Base-by-base conservation (phyloP, 306 rosid species). In the Myrica gale region DNA sequence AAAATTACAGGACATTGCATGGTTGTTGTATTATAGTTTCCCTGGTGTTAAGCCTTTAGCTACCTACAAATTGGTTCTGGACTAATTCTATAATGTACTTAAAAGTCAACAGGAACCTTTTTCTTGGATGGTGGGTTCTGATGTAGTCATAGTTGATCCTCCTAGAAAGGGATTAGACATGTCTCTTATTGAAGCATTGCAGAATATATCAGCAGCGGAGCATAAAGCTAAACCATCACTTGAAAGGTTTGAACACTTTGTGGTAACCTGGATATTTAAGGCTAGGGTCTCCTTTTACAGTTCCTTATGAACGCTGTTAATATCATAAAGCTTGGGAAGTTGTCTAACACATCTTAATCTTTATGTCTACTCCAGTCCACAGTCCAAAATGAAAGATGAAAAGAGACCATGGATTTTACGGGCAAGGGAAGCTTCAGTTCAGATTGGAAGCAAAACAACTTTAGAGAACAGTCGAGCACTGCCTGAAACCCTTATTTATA, bases 351-450 rank as follows among this genome's bases (percentile, higher is more conserved):
- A 15, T 6, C 85, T 47, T 70, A 62, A 47, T 74, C 32, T 71
- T 19, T 6, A 62, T 45, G 72, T 76, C 73, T 70, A 74, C 79
- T 82, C 77, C 92, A 95, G 96, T 75, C 74, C 90, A 73, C 78
- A 54, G 74, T 75, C 89, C 57, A 79, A 74, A 68, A 82, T 26
- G 69, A 91, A 88, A 79, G 96, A 90, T 81, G 98, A 94, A 88
- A 94, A 94, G 82, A 84, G 98, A 77, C 98, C 98, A 1, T 95
- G 98, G 98, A 82, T 95, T 85, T 87, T 95, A 78, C 98, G 97
- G 69, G 93, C 93, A 72, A 88, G 87, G 78, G 97, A 92, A 87
- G 85, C 76, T 85, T 83, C 95, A 56, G 93, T 90, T 74, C 95
- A 88, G 67, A 76, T 88, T 17, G 89, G 92, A 43, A 90, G 85